phyloP scores from a whole-genome alignment of 2,329 filamentous ascomycete genomes.

The Arthrobotrys iridis region DNA sequence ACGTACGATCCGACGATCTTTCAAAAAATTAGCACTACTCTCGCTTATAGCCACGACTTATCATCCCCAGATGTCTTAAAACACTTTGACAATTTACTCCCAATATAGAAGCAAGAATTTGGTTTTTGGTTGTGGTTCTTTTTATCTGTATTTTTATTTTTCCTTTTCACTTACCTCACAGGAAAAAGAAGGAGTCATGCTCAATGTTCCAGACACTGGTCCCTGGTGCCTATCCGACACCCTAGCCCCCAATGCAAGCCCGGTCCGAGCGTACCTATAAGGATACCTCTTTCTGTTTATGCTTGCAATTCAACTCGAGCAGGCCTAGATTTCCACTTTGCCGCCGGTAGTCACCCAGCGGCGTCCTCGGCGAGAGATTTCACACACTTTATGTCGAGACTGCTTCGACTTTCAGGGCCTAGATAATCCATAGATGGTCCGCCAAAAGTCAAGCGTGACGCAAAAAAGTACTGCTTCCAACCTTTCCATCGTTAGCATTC shows the following conservation, averaged over 20 bases:
- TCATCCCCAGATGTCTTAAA: constrained; percentile 14
- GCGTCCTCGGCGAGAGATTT: not conserved
- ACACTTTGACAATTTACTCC: constrained; percentile 6
- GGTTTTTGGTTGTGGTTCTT: too few relatives aligned
- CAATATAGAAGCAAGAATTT: constrained; percentile 1
- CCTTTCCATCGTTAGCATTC: not conserved
- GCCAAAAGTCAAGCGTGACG: not conserved
- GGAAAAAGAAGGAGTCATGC: not conserved
- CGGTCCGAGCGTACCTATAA: not conserved
- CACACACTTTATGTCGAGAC: not conserved
- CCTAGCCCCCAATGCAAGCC: constrained; percentile 9
- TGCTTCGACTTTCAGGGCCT: not conserved
- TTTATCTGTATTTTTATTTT: not conserved
- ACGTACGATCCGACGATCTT: constrained; percentile 18
- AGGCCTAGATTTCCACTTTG: constrained; percentile 4
- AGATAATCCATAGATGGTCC: not conserved
- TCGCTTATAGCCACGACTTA: constrained; percentile 22
- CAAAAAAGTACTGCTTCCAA: not conserved
- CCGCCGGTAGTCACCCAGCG: not conserved
- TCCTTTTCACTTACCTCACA: not conserved
- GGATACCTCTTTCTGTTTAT: not conserved
- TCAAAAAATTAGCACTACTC: constrained; percentile 27
- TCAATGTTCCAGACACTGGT: not conserved
- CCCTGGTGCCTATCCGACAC: not conserved
- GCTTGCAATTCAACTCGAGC: constrained; percentile 18